A percentile compares a stretch with the other conserved stretches of the same genome.
These are phyloP conservation scores for Zygosaccharomyces siamensis DNA, from an alignment of 805 yeast genomes.

Conservation along the genomic window DNA sequence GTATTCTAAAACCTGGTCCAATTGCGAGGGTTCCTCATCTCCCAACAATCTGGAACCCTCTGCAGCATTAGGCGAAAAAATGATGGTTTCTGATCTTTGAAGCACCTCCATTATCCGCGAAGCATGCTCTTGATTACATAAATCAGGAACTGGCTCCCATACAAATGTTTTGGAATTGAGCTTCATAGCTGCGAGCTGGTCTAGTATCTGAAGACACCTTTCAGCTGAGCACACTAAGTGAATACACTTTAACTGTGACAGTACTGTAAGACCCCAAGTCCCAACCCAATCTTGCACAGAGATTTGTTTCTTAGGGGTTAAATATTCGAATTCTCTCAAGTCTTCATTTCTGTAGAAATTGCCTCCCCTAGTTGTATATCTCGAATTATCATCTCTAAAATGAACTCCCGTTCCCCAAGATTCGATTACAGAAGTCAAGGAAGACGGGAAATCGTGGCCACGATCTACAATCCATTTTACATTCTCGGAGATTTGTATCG, in stretches of 20 bases:
- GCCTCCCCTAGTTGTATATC: constrained; percentile 78
- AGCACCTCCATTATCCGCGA: constrained; percentile 21
- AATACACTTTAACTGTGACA: constrained; percentile 39
- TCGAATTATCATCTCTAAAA: constrained; percentile 44
- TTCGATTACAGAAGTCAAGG: constrained; percentile 41
- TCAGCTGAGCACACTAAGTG: constrained; percentile 75
- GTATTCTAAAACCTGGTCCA: constrained; percentile 40
- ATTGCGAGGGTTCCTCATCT: constrained; percentile 40
- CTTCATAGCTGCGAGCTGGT: constrained; percentile 21
- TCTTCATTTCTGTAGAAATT: constrained; percentile 66
- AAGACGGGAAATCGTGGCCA: constrained; percentile 70
- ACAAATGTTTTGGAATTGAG: constrained; percentile 43
- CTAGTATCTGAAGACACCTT: constrained; percentile 49
- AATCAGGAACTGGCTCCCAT: constrained; percentile 87
- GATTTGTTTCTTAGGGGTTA: constrained; percentile 59
- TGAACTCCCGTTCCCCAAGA: constrained; percentile 61
- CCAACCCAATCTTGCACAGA: constrained; percentile 44
- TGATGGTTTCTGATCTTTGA: constrained; percentile 13
- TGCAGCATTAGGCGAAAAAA: constrained; percentile 75
- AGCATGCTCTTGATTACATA: constrained; percentile 52
- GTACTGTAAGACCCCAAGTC: constrained; percentile 32
- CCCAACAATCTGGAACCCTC: constrained; percentile 71
- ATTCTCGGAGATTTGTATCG: constrained; percentile 26
- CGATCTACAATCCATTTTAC: constrained; percentile 73
- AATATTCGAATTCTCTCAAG: constrained; percentile 54